phyloP scores from a whole-genome alignment of 352 stramenopile species.

The Phytophthora europaea region DNA sequence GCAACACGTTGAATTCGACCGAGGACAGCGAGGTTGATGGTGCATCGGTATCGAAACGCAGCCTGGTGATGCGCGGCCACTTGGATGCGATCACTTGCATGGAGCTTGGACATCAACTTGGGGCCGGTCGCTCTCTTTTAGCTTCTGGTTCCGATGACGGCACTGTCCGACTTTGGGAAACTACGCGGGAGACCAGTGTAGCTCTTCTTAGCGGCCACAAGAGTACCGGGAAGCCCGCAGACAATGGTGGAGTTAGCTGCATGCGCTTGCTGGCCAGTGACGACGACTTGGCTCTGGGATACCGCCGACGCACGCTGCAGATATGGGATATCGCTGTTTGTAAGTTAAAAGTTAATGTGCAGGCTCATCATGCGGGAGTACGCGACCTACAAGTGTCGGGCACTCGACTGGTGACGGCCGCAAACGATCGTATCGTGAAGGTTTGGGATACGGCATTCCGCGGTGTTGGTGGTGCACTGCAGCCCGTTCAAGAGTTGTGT shows the following conservation, averaged over 20 bases:
- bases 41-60: slow-evolving; percentile 64
- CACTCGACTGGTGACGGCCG: slow-evolving; percentile 75
- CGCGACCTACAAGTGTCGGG: slow-evolving; percentile 80
- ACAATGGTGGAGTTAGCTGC: slow-evolving; percentile 56
- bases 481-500: slow-evolving; percentile 65
- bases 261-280: slow-evolving; percentile 71
- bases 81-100: slow-evolving; percentile 69
- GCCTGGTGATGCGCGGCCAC: slow-evolving; percentile 75
- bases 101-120: slow-evolving; percentile 80
- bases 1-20: slow-evolving; percentile 16
- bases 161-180: slow-evolving; percentile 83
- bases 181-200: slow-evolving; percentile 65
- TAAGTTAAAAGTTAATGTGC: slow-evolving; percentile 67
- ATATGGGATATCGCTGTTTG: slow-evolving; percentile 74
- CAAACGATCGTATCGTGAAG: slow-evolving; percentile 80
- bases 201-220: slow-evolving; percentile 59
- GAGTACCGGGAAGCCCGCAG: slow-evolving; percentile 20
- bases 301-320: slow-evolving; percentile 61
- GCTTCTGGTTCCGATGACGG: slow-evolving; percentile 76
- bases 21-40: slow-evolving; percentile 61
- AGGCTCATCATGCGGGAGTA: slow-evolving; percentile 63
- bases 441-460: slow-evolving; percentile 86
- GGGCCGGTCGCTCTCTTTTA: slow-evolving; percentile 62
- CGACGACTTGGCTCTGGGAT: slow-evolving; percentile 72
- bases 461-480: slow-evolving; percentile 28